These are phyloP conservation scores for Alliaria petiolata DNA, from an alignment of 345 rosid species.

Conservation along the genomic window DNA sequence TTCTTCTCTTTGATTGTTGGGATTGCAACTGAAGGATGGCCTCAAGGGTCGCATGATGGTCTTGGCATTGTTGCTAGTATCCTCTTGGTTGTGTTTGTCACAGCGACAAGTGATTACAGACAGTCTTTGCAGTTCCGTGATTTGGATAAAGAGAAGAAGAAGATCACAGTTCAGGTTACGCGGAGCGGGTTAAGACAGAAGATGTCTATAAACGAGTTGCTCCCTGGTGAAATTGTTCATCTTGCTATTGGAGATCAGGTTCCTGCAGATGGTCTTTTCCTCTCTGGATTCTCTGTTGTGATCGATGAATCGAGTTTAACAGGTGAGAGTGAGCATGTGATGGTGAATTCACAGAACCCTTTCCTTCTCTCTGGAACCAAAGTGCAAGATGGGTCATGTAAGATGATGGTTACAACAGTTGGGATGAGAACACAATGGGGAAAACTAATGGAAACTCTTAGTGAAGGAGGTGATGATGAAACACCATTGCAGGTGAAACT, in stretches of 20 bases:
- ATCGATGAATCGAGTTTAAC: slow-evolving; percentile 89
- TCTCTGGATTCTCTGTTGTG: slow-evolving; percentile 76
- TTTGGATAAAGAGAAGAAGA: slow-evolving; percentile 89
- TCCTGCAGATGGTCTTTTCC: slow-evolving; percentile 86
- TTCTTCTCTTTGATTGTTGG: slow-evolving; percentile 85
- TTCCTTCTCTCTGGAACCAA: slow-evolving; percentile 88
- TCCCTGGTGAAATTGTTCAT: slow-evolving; percentile 87
- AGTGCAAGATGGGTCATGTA: slow-evolving; percentile 89
- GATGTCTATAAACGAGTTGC: slow-evolving; percentile 78
- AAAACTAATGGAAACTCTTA: slow-evolving; percentile 79
- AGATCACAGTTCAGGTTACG: slow-evolving; percentile 74
- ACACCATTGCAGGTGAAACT: slow-evolving; percentile 92
- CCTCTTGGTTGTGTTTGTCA: slow-evolving; percentile 80
- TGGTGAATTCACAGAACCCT: slow-evolving; percentile 64
- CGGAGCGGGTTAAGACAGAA: slow-evolving; percentile 81
- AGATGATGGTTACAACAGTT: slow-evolving; percentile 80
- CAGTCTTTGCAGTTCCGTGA: slow-evolving; percentile 86
- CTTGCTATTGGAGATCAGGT: slow-evolving; percentile 89
- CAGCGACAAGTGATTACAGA: slow-evolving; percentile 85
- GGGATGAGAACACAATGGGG: slow-evolving; percentile 99
- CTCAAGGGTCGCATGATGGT: slow-evolving; percentile 90
- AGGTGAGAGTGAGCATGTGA: slow-evolving; percentile 83
- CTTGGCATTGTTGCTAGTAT: slow-evolving; percentile 90
- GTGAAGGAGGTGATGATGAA: slow-evolving; percentile 95
- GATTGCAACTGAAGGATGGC: slow-evolving; percentile 91